These are phyloP conservation scores for Cyclostephanos tholiformis DNA, from an alignment of 108 stramenopile genomes.

Conservation along the genomic window DNA sequence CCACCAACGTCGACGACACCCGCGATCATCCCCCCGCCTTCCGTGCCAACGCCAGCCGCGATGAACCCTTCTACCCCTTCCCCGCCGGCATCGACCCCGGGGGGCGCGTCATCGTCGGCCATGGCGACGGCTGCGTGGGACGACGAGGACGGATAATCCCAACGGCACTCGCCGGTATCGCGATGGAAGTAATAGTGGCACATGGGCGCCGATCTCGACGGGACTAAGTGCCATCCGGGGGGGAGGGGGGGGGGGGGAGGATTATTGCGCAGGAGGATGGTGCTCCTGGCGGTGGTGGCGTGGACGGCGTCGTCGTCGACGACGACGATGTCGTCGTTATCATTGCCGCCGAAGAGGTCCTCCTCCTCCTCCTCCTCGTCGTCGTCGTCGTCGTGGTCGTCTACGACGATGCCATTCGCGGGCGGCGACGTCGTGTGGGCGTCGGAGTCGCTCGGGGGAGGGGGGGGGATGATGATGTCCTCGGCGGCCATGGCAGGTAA, in stretches of 20 bases:
- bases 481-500: not conserved
- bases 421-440: not conserved
- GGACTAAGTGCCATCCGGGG: conserved; percentile 66
- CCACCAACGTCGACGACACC: not conserved
- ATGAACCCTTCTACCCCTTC: no score
- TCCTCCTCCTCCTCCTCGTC: not conserved
- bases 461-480: not conserved
- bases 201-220: conserved; percentile 54
- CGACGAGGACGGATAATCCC: conserved; percentile 52
- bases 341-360: not conserved
- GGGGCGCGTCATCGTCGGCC: conserved; percentile 4
- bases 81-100: not conserved
- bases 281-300: not conserved
- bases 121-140: not conserved
- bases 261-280: conserved; percentile 12
- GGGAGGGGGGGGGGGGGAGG: conserved; percentile 68
- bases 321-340: not conserved
- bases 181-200: conserved; percentile 79
- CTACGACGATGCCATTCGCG: not conserved
- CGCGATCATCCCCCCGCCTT: not conserved
- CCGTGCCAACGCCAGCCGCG: not conserved
- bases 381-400: not conserved
- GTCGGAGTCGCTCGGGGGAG: no score
- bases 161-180: conserved; percentile 73
- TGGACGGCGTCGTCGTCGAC: not conserved